Percentiles rank a stretch among this genome's conserved stretches.
Conservation (phyloP, 169 alveolate genomes). For the Cryptosporidium xiaoi region DNA sequence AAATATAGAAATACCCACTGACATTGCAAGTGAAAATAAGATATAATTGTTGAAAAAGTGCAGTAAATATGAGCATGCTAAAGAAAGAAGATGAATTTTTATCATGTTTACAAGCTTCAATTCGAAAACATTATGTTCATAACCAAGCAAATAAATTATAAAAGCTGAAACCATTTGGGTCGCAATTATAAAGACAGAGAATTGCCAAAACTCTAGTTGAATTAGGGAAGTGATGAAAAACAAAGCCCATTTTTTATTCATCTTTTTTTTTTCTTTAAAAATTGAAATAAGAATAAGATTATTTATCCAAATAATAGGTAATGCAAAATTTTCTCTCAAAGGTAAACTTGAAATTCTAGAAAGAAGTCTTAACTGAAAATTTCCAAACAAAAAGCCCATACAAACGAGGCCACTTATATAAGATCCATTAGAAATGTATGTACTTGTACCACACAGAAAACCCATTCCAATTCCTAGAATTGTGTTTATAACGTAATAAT, state of each 20-base stretch:
- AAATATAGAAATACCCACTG: constrained; percentile 38
- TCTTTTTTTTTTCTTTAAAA: background rate
- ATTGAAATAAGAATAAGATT: constrained; percentile 21
- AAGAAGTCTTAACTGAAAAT: constrained; percentile 68
- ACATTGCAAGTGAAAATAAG: constrained; percentile 26
- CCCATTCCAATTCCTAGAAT: constrained; percentile 74
- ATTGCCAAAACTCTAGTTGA: constrained; percentile 60
- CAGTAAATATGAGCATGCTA: background rate
- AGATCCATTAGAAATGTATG: constrained; percentile 49
- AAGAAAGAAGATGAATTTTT: constrained; percentile 1
- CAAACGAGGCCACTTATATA: constrained; percentile 73
- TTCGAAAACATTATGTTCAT: background rate
- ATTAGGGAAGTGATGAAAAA: constrained; percentile 14
- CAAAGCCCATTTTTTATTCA: constrained; percentile 22
- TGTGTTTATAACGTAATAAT: constrained; percentile 41
- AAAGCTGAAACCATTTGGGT: constrained; percentile 30
- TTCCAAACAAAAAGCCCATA: constrained; percentile 76
- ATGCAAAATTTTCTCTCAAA: constrained; percentile 79
- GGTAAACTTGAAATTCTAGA: constrained; percentile 76
- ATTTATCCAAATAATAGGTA: constrained; percentile 79
- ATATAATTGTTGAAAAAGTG: constrained; percentile 39
- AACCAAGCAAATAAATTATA: constrained; percentile 40
- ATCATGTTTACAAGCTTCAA: background rate
- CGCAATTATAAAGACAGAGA: constrained; percentile 51
- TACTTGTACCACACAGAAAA: constrained; percentile 41